Base-by-base conservation (phyloP, 768 basidiomycete species). In the Suillus variegatus region DNA sequence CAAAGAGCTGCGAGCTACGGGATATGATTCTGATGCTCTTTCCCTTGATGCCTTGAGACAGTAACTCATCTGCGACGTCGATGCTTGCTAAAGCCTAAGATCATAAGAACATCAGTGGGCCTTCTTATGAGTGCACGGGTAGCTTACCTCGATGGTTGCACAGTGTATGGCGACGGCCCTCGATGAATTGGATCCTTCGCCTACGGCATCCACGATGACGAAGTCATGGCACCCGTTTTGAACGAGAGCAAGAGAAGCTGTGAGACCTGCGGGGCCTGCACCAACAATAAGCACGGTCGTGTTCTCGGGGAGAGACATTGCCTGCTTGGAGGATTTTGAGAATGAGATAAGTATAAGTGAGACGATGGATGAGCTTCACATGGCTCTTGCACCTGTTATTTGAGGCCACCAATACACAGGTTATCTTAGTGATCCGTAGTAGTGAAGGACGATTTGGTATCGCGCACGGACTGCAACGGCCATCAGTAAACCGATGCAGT, bases 201-300 rank as follows among this genome's bases (percentile, higher is more conserved):
- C 51, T 3, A 66, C 40, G 22, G 71, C 74, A 60, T 84, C 82
- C 18, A 84, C 80, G 13, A 83, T 73, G 16, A 77, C 64, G 74
- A 84, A 60, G 35, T 56, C 54, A n/a, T 35, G 20, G 20, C 20
- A 36, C 2, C 4, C 10, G 20, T 83, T 78, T 10, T 80, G 74
- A 12, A 76, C 69, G 9, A 86, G 80, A n/a, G 84, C 78, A n/a
- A 85, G 69, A 25, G 84, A 84, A 52, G 78, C 72, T 0, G 82
- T 75, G 61, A 86, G 79, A 4, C 44, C 44, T n/a, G 44, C 44
- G 20, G 44, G 44, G 20, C 44, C 44, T n/a, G 44, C 44, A 9
- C 84, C 85, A 13, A 86, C 80, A 35, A 86, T 77, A 58, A 85
- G 79, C 36, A 85, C 72, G 35, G 80, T 80, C 8, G 82, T 57